Evolutionary conservation across 768 basidiomycete species (phyloP).

Genomic region (Auriculariales sp.): DNA sequence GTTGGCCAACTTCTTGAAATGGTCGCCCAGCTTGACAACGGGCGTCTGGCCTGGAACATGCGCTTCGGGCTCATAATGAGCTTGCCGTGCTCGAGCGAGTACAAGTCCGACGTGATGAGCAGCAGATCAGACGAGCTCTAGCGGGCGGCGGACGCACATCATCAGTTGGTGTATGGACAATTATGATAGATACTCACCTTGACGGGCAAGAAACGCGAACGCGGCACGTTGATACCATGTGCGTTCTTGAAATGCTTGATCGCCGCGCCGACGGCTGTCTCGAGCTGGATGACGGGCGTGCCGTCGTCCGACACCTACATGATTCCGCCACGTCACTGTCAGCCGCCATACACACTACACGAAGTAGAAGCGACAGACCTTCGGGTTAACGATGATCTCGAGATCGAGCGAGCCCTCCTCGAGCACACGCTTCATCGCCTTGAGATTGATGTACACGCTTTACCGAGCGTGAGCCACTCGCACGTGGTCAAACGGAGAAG

Average conservation of each 20-base stretch:
- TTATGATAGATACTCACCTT: slow-evolving; percentile 20
- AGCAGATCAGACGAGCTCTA: slow-evolving; percentile 78
- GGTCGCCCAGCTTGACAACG: slow-evolving; percentile 93
- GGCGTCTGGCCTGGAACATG: slow-evolving; percentile 73
- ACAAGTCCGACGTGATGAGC: slow-evolving; percentile 85
- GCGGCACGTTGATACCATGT: slow-evolving; percentile 89
- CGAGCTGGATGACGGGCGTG: slow-evolving; percentile 33
- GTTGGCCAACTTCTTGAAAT: slow-evolving; percentile 79
- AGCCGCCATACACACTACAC: too few species aligned
- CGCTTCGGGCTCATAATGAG: slow-evolving; percentile 70
- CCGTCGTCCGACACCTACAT: slow-evolving; percentile 1
- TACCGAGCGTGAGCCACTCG: slow-evolving; percentile 91
- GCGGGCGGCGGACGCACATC: slow-evolving; percentile 23
- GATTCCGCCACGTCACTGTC: too few species aligned
- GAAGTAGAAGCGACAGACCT: slow-evolving; percentile 31
- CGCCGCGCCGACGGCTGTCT: slow-evolving; percentile 87
- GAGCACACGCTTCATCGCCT: slow-evolving; percentile 75
- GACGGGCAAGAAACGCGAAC: slow-evolving; percentile 84
- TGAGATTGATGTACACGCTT: slow-evolving; percentile 68
- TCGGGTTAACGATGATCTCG: slow-evolving; percentile 90
- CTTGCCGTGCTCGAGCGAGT: slow-evolving; percentile 78
- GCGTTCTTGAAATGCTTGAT: slow-evolving; percentile 88
- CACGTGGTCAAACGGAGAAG: slow-evolving; percentile 48
- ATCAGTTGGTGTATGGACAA: not conserved
- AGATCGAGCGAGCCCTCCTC: slow-evolving; percentile 75